Conservation (phyloP, 164 flowering plant genomes). For the Kalanchoe fedtschenkoi region DNA sequence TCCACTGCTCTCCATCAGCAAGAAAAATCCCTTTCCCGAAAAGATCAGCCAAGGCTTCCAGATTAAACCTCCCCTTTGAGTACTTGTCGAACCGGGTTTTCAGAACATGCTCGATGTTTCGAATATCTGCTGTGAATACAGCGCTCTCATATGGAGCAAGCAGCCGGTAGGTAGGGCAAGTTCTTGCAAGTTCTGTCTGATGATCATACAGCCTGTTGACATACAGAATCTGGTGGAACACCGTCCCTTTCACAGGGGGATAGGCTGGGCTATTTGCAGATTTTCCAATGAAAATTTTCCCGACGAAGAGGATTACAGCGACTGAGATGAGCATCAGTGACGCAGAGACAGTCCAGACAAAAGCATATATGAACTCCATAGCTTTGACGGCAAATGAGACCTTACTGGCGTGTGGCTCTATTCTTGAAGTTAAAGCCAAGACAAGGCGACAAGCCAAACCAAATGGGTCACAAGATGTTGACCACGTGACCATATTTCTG, state of each 20-base stretch:
- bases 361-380: too few species aligned
- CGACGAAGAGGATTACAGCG: too few species aligned
- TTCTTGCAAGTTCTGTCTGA: slow-evolving; percentile 38
- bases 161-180: slow-evolving; percentile 38
- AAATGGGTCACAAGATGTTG: too few species aligned
- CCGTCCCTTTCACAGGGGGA: slow-evolving; percentile 47
- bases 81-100: slow-evolving; percentile 10
- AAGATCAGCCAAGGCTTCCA: slow-evolving; percentile 21
- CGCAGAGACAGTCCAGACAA: too few species aligned
- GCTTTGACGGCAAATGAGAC: too few species aligned
- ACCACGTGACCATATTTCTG: too few species aligned
- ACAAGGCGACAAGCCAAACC: too few species aligned
- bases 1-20: slow-evolving; percentile 43
- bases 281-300: too few species aligned
- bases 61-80: slow-evolving; percentile 17
- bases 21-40: slow-evolving; percentile 42
- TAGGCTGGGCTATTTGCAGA: slow-evolving; percentile 12
- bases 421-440: too few species aligned
- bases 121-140: slow-evolving; percentile 40
- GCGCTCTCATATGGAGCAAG: slow-evolving; percentile 25
- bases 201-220: slow-evolving; percentile 42
- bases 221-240: slow-evolving; percentile 36
- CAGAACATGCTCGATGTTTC: slow-evolving; percentile 49
- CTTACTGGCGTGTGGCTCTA: too few species aligned
- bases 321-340: too few species aligned